Evolutionary conservation across 495 filamentous ascomycete species (phyloP), one percentile per base, ranked within the genome.

Genomic region (Penicillium daleae): DNA sequence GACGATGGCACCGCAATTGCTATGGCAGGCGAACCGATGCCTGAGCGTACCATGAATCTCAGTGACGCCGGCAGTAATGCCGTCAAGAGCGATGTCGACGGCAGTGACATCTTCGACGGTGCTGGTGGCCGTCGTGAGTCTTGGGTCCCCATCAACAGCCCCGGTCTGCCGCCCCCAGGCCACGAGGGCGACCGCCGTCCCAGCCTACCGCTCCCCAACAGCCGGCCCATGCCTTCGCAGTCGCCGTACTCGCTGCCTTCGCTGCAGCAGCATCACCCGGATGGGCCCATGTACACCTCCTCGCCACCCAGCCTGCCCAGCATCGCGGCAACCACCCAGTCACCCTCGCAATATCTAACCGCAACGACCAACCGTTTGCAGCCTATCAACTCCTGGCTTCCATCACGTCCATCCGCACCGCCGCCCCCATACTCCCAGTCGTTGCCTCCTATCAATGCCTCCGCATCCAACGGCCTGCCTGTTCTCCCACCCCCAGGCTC

Each of bases 101-200:
- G 61, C 15, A 64, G 71, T 24, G 82, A 80, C 22, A 59, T 66
- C 12, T 59, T 73, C 27, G 77, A 76, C 17, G 75, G 76, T 49
- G 67, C 70, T 35, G 69, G 76, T 55, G 71, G 75, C 39, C 71
- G 74, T 58, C 74, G 81, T 31, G 75, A 83, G 62, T 76, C 80
- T 9, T 77, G 80, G 79, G 73, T 82, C 1, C 74, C 79, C 0
- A 60, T 82, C 61, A 82, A 82, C 64, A 80, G 74, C 59, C 72
- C 77, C 2, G 73, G 74, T 10, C 63, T 79, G 44, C 73, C 77
- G 8, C 65, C 72, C 0, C 76, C 77, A 1, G 61, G 71, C 24
- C 71, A 74, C 6, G 78, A 80, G 21, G 71, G 72, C 19, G 79
- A 79, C 54, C 77, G 79, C 33, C 78, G 77, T 19, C 79, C 78